Evolutionary conservation across 192 early-diverging fungal genomes (phyloP), one percentile per base, ranked within the genome.

Genomic region (Backusella morwellensis): DNA sequence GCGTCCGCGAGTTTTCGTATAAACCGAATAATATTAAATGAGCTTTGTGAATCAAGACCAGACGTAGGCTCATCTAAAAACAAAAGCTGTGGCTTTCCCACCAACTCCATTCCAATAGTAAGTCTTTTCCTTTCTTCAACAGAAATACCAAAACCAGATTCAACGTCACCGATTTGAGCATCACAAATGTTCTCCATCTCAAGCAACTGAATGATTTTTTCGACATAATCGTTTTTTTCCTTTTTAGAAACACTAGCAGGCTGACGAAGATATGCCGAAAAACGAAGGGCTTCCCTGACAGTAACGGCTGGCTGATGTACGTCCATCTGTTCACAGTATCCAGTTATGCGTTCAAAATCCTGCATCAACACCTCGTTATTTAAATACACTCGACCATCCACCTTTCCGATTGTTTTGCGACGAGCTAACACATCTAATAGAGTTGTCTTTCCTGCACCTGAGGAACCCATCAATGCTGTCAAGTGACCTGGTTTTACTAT

Each of bases 291-390:
- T 80, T 98, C 97, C 74, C 92, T 91, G 6, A 98, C 95, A 6
- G 97, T 98, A 77, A 95, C 85, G 54, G 95, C 95, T 19, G 91
- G 87, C 81, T 92, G 91, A 69, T 95, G 85, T 11, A 92, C 89
- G 82, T 97, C 97, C 79, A 96, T 95, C 75, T 98, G 97, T 80
- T 97, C 95, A 32, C 96, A 95, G 81, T 94, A 96, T 35, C 94
- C 88, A 12, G 88, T 84, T 2, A 88, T 83, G 23, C 87, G 87
- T 71, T 88, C 86, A 75, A 84, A 91, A 71, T 90, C 84, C 23
- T 82, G 69, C 54, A 82, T 77, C 11, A 80, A 68, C 29, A 86
- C 75, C n/a, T 76, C 70, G 34, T 87, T 87, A 72, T 93, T 88
- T 42, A 91, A 78, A 29, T 87, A 75, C n/a, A 93, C 83, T 23